Evolutionary conservation across 2,329 filamentous ascomycete genomes (phyloP), one percentile per base, ranked within the genome.

Genomic region (Sphaerulina vaccinii): DNA sequence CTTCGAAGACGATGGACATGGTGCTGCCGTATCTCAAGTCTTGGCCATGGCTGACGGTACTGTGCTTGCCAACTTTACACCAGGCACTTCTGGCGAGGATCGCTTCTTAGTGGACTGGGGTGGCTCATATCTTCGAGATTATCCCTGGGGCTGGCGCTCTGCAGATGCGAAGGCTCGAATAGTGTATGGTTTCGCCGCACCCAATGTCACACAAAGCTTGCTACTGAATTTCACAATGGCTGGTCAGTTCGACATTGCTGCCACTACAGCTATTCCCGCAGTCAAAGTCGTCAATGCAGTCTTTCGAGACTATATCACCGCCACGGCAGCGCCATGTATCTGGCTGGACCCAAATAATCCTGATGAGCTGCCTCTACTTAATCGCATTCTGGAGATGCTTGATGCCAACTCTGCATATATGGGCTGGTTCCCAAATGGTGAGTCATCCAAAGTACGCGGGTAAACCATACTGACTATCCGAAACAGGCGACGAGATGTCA

Each of bases 311-410:
- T 50, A 42, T 15, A 50, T 50, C 8, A 29, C 16, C 9, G 47
- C 47, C 7, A 33, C 33, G 9, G 39, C 16, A n/a, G 47, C 47
- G 9, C 47, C 47, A 13, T 50, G 47, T 15, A 43, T 50, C 21
- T 50, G 47, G 47, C 47, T 50, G 15, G 47, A 50, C n/a, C 47
- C 47, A 5, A 41, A 50, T 18, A 40, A 50, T 16, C 19, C 19
- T n/a, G 47, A 40, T 19, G 47, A 50, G 24, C 24, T 42, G 4
- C 27, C 37, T 18, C 21, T 50, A 13, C 47, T 50, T 8, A 13
- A 36, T 6, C 19, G 23, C 13, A 50, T 50, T 13, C 33, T 50
- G 16, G 29, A 40, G 5, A 24, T 15, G 5, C 15, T 37, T 15
- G 39, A 50, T 11, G 19, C 47, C 13, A 50, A 50, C 15, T 50